phyloP scores from a whole-genome alignment of 768 basidiomycete species.

The Naematelia aurantialba region DNA sequence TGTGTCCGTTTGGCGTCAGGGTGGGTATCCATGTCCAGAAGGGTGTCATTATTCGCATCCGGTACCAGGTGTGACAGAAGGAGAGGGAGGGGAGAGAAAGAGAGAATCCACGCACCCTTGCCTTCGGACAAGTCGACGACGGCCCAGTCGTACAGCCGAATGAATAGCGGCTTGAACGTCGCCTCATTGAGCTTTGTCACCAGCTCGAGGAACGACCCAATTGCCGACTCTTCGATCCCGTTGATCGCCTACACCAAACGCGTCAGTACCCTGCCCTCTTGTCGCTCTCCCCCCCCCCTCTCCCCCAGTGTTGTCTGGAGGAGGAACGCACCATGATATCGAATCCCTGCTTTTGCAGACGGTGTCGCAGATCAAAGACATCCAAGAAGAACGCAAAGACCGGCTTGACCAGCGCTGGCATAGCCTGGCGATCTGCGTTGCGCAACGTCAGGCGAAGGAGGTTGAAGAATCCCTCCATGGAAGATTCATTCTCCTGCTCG shows the following conservation, averaged over 20 bases:
- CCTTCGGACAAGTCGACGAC: constrained; percentile 57
- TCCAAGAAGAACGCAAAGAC: constrained; percentile 76
- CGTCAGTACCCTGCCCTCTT: not conserved
- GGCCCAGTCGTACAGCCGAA: constrained; percentile 91
- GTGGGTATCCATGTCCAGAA: constrained; percentile 2
- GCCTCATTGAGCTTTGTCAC: constrained; percentile 90
- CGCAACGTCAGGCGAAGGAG: constrained; percentile 65
- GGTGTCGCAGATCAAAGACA: constrained; percentile 61
- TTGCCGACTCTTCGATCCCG: constrained; percentile 52
- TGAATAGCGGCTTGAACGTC: constrained; percentile 85
- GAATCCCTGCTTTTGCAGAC: constrained; percentile 33
- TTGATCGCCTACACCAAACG: constrained; percentile 23
- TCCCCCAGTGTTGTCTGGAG: not conserved
- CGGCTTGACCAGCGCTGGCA: constrained; percentile 64
- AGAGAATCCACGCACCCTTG: constrained; percentile 46
- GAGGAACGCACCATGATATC: constrained; percentile 32
- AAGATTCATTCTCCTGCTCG: constrained; percentile 17
- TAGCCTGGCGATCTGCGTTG: constrained; percentile 61
- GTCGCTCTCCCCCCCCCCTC: not conserved
- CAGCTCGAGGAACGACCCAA: constrained; percentile 77
- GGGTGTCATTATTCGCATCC: not conserved
- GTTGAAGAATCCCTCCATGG: constrained; percentile 61
- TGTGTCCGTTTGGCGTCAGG: too few species aligned
- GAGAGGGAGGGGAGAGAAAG: too few species aligned
- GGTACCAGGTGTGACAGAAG: too few species aligned